A percentile compares a stretch with the other conserved stretches of the same genome.
These are phyloP conservation scores for Warburgia ugandensis DNA, from an alignment of 164 flowering plant species.

Conservation along the genomic window DNA sequence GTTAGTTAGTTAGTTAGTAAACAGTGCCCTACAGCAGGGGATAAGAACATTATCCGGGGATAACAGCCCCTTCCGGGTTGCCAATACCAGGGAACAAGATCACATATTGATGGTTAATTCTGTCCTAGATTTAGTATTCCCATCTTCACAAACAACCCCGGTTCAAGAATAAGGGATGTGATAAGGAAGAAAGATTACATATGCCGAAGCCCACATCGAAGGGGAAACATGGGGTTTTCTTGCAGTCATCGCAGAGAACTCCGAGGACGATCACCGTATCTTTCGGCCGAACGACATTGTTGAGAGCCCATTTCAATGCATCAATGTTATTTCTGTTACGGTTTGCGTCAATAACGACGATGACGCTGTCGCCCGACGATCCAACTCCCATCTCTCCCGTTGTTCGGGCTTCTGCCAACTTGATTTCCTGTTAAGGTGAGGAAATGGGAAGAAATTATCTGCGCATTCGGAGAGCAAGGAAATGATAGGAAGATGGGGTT, in stretches of 20 bases:
- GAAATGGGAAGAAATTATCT: too few species aligned
- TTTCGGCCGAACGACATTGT: slow-evolving; percentile 32
- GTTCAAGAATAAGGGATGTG: too few species aligned
- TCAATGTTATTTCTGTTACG: slow-evolving; percentile 21
- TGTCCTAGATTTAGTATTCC: too few species aligned
- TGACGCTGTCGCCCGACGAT: slow-evolving; percentile 25
- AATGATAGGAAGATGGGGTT: too few species aligned
- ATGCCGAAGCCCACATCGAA: slow-evolving; percentile 24
- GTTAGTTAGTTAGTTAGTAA: too few species aligned
- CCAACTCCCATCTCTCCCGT: not conserved
- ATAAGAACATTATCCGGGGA: too few species aligned
- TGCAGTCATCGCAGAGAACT: slow-evolving; percentile 23
- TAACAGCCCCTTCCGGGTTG: too few species aligned
- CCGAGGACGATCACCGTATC: slow-evolving; percentile 39
- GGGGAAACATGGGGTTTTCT: slow-evolving; percentile 34
- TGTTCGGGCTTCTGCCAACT: not conserved
- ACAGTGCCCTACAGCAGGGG: too few species aligned
- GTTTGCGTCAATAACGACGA: slow-evolving; percentile 38
- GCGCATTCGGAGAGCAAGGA: too few species aligned
- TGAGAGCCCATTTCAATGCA: slow-evolving; percentile 36
- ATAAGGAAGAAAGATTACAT: slow-evolving; percentile 22
- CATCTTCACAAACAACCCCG: too few species aligned
- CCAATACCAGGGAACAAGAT: too few species aligned
- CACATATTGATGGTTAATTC: too few species aligned
- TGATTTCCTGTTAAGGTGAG: not conserved